Base-by-base conservation (phyloP, 2,329 filamentous ascomycete species). In the Fusarium austroafricanum region DNA sequence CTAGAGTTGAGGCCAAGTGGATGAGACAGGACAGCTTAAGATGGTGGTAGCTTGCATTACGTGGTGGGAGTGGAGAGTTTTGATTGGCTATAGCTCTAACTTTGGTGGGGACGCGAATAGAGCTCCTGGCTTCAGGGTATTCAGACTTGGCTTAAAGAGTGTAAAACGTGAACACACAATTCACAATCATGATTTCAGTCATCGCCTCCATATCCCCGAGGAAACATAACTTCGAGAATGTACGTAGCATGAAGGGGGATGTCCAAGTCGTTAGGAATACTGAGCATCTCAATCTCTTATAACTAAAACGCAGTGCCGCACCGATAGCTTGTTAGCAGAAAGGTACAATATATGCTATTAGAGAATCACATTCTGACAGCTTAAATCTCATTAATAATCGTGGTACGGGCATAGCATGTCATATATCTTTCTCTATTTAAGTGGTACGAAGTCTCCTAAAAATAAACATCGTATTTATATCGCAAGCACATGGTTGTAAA, bases 1-100 rank as follows among this genome's bases (percentile, higher is more conserved):
- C 44, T 59, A 37, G 35, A 63, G 68, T 49, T 65, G 65, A 66
- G 61, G 68, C 67, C 61, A 74, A 75, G 68, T 77, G 67, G 38
- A 65, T 47, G 61, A 29, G 58, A 62, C 59, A 46, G 51, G 46
- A 35, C 33, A 35, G 33, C 33, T 74, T 78, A 66, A 71, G 65
- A 75, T 21, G 37, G 20, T 29, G 38, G 40, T 43, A 46, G 53
- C 38, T 55, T 37, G 66, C 52, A 73, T 75, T 76, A 76, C 75
- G 75, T 76, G 75, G 75, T 75, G 67, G 70, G 54, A 67, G 60
- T 59, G 65, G 64, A 18, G 38, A 26, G 6, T 6, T 49, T 23
- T 71, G 40, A 76, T 76, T 75, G 72, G 74, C 9, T 46, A 17
- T 62, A 71, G 71, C 71, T 73, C 29, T 31, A 11, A 4, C 5